Evolutionary conservation across 805 yeast species (phyloP).

Genomic region (Suhomyces prunicola): DNA sequence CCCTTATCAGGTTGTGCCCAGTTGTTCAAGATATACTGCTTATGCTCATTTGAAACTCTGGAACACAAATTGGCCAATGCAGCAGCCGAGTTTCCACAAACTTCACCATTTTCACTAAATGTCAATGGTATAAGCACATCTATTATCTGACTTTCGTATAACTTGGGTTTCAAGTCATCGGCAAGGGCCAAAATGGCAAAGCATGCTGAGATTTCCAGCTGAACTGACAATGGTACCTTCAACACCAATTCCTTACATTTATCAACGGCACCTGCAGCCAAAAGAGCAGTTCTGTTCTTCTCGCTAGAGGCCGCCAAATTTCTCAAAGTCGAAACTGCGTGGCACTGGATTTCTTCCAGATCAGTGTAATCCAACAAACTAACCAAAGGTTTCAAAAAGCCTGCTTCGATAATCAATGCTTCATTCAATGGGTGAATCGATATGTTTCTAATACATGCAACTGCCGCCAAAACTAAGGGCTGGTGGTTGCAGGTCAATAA

Average conservation of each 20-base stretch:
- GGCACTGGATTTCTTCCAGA: conserved; percentile 96
- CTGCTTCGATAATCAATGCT: conserved; percentile 93
- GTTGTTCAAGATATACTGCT: conserved; percentile 63
- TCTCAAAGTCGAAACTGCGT: conserved; percentile 93
- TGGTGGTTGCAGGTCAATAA: conserved; percentile 85
- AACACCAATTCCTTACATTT: conserved; percentile 87
- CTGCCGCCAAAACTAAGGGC: conserved; percentile 92
- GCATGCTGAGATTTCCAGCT: conserved; percentile 94
- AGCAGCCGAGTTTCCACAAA: conserved; percentile 97
- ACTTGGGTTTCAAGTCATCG: conserved; percentile 84
- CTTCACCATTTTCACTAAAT: conserved; percentile 82
- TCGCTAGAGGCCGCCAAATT: conserved; percentile 95
- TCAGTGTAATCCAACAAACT: conserved; percentile 77
- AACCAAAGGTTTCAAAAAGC: conserved; percentile 89
- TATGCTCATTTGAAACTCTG: conserved; percentile 73
- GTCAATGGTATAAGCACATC: conserved; percentile 92
- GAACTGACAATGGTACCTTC: conserved; percentile 85
- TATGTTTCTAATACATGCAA: conserved; percentile 95
- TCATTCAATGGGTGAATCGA: conserved; percentile 96
- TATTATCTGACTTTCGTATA: conserved; percentile 78
- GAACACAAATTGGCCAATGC: conserved; percentile 95
- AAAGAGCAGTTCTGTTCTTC: conserved; percentile 83
- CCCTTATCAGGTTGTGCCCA: conserved; percentile 86
- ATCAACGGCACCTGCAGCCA: conserved; percentile 93
- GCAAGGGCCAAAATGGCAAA: conserved; percentile 95